These are phyloP conservation scores for Amanita thiersii DNA, from an alignment of 768 basidiomycete species.

Conservation along the genomic window DNA sequence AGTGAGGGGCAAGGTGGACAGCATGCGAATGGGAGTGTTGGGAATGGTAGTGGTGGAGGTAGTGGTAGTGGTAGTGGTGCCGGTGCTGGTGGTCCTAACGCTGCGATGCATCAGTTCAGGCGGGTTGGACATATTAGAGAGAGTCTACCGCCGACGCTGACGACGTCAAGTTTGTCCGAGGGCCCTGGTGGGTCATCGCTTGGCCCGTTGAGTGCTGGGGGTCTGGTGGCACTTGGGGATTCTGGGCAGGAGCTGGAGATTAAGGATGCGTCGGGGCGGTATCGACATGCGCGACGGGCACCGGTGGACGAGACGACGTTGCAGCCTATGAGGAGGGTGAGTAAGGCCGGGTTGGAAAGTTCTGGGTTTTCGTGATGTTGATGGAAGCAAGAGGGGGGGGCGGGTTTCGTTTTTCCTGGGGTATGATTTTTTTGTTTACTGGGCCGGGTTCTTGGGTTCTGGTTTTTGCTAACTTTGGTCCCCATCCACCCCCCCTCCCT, in stretches of 20 bases:
- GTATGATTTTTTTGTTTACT: too few species aligned
- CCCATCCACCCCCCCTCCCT: too few species aligned
- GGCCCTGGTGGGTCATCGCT: conserved; percentile 23
- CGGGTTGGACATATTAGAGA: conserved; percentile 65
- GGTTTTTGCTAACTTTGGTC: too few species aligned
- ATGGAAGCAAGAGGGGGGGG: conserved; percentile 7
- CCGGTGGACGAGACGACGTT: conserved; percentile 85
- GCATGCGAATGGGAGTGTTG: conserved; percentile 17
- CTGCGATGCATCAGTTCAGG: conserved; percentile 24
- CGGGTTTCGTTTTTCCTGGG: too few species aligned
- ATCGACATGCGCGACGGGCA: conserved; percentile 78
- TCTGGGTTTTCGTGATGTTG: conserved; percentile 15
- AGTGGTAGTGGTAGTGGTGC: conserved; percentile 19
- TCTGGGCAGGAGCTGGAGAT: conserved; percentile 83
- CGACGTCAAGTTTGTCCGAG: conserved; percentile 23
- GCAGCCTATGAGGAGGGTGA: conserved; percentile 84
- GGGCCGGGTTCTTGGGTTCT: too few species aligned
- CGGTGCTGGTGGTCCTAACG: conserved; percentile 35
- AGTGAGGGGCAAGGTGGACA: conserved; percentile 14
- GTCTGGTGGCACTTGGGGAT: conserved; percentile 46
- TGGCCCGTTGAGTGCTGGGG: conserved; percentile 24
- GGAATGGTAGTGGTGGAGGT: conserved; percentile 10
- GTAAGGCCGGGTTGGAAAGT: conserved; percentile 90
- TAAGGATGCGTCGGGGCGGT: conserved; percentile 77
- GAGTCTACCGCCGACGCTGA: conserved; percentile 57